phyloP scores from a whole-genome alignment of 106 monocot genomes.

The Phalaenopsis equestris region DNA sequence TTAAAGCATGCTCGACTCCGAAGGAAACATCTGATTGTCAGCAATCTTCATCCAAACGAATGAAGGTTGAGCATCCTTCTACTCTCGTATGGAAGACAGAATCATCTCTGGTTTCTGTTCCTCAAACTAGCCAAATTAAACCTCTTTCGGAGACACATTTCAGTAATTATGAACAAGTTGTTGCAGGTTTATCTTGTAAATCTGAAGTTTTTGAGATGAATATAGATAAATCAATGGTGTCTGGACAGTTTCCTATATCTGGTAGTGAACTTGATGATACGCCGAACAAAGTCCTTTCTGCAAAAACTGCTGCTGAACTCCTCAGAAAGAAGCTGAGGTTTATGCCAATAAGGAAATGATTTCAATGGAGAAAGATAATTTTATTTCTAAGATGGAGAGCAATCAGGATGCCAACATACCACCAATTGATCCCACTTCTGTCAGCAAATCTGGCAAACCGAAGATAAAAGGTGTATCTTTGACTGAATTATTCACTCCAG shows the following conservation, averaged over 20 bases:
- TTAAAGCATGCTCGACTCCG: conserved; percentile 14
- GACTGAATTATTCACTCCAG: conserved; percentile 93
- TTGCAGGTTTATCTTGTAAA: conserved; percentile 17
- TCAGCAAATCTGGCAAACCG: conserved; percentile 90
- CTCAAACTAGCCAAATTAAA: conserved; percentile 24
- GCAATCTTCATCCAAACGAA: conserved; percentile 46
- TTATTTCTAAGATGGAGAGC: conserved; percentile 29
- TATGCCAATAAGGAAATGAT: conserved; percentile 41
- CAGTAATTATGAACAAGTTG: conserved; percentile 18
- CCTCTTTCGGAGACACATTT: conserved; percentile 19
- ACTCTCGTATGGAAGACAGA: conserved; percentile 32
- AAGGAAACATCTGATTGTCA: conserved; percentile 42
- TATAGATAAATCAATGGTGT: conserved; percentile 23
- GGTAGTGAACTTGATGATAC: conserved; percentile 19
- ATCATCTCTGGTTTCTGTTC: conserved; percentile 29
- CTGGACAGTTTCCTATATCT: conserved; percentile 15
- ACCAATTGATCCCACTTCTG: conserved; percentile 34
- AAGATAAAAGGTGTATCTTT: conserved; percentile 99
- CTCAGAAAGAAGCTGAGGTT: conserved; percentile 23
- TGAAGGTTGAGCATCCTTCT: conserved; percentile 45
- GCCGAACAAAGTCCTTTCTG: conserved; percentile 15
- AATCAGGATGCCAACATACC: conserved; percentile 46
- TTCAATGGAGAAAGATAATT: conserved; percentile 33
- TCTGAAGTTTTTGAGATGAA: conserved; percentile 38
- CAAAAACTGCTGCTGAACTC: conserved; percentile 16